A percentile compares a stretch with the other conserved stretches of the same genome.
phyloP scores from a whole-genome alignment of 495 filamentous ascomycete genomes.

The Lasiosphaeris hirsuta region DNA sequence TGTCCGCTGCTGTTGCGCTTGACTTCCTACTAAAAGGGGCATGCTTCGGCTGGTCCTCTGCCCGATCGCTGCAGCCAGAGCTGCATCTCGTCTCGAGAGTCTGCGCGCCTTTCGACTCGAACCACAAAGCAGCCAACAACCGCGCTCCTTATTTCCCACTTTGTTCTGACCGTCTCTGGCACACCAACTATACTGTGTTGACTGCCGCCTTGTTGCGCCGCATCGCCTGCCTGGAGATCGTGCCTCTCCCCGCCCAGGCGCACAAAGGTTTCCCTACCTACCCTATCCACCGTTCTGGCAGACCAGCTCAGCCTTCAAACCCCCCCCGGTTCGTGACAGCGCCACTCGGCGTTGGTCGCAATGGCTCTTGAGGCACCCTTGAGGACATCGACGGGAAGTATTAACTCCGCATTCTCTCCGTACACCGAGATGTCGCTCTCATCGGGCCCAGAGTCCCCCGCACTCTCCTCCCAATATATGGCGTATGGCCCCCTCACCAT shows the following conservation, averaged over 20 bases:
- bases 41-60: not conserved
- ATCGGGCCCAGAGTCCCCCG: conserved; percentile 51
- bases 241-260: not conserved
- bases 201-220: not conserved
- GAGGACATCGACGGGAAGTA: conserved; percentile 49
- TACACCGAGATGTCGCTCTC: conserved; percentile 57
- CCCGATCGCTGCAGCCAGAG: not conserved
- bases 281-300: not conserved
- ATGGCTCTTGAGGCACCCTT: conserved; percentile 62
- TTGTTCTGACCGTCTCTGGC: not conserved
- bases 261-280: not conserved
- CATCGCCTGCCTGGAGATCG: not conserved
- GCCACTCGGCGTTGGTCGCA: conserved; percentile 16
- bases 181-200: conserved; percentile 3
- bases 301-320: conserved; percentile 1
- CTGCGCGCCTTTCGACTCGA: conserved; percentile 3
- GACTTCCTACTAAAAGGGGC: not conserved
- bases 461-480: conserved; percentile 44
- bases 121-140: conserved; percentile 8
- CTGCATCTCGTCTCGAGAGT: not conserved
- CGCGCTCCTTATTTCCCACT: not conserved
- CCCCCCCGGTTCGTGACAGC: conserved; percentile 5
- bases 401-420: conserved; percentile 58
- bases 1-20: too few relatives aligned
- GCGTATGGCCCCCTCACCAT: conserved; percentile 34